Percentiles rank a stretch among this genome's conserved stretches.
Evolutionary conservation across 1,284 basidiomycete genomes (phyloP).

Genomic region (Boletus hoseneyae): DNA sequence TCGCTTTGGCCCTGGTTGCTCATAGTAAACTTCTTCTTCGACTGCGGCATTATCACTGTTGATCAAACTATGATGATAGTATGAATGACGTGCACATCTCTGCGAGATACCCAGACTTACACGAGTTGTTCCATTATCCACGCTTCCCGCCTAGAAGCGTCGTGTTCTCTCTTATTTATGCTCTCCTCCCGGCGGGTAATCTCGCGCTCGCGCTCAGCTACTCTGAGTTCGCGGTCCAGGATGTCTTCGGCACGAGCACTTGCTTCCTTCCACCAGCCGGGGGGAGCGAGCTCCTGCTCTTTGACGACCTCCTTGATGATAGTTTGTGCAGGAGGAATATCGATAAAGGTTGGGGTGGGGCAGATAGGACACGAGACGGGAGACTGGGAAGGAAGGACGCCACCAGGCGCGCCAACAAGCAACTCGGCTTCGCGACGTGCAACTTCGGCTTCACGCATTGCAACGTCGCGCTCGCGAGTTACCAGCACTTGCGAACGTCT

Average conservation of each 20-base stretch:
- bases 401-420: slow-evolving; percentile 73
- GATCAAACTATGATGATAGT: slow-evolving; percentile 47
- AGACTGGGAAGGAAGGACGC: slow-evolving; percentile 56
- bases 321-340: slow-evolving; percentile 63
- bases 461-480: slow-evolving; percentile 70
- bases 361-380: slow-evolving; percentile 56
- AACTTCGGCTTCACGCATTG: slow-evolving; percentile 76
- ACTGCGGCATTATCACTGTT: slow-evolving; percentile 64
- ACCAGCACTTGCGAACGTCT: slow-evolving; percentile 77
- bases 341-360: slow-evolving; percentile 45
- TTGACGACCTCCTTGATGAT: slow-evolving; percentile 82
- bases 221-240: slow-evolving; percentile 76
- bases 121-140: slow-evolving; percentile 90
- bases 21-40: slow-evolving; percentile 79
- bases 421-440: slow-evolving; percentile 81
- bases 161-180: slow-evolving; percentile 78
- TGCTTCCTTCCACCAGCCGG: slow-evolving; percentile 65
- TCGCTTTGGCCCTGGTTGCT: slow-evolving; percentile 61
- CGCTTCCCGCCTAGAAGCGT: slow-evolving; percentile 74
- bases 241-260: slow-evolving; percentile 71
- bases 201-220: slow-evolving; percentile 77
- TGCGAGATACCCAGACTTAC: slow-evolving; percentile 43
- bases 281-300: slow-evolving; percentile 70
- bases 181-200: slow-evolving; percentile 78
- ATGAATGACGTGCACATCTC: slow-evolving; percentile 12